Evolutionary conservation across 1,139 yeast species (phyloP).

Genomic region (Candida pseudoviswanathii): DNA sequence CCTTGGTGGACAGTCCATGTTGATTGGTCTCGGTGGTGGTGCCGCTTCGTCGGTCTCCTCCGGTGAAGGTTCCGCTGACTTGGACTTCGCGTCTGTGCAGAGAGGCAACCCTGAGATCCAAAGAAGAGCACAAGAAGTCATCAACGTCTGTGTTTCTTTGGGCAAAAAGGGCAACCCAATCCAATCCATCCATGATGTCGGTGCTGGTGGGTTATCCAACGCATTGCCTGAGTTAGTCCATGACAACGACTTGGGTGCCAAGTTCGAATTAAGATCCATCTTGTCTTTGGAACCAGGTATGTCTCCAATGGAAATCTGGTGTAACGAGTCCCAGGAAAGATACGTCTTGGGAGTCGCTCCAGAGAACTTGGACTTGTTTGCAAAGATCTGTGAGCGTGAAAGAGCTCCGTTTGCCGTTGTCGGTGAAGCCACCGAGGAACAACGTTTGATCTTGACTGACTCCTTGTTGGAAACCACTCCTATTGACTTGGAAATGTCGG

Average conservation of each 20-base stretch:
- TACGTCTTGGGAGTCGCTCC: slow-evolving; percentile 92
- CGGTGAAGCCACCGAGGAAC: slow-evolving; percentile 89
- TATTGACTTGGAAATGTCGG: slow-evolving; percentile 94
- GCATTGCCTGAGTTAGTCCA: slow-evolving; percentile 98
- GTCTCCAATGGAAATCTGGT: slow-evolving; percentile 99
- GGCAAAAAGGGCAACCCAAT: slow-evolving; percentile 78
- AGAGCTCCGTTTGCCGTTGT: slow-evolving; percentile 96
- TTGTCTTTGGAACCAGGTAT: slow-evolving; percentile 94
- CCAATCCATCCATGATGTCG: slow-evolving; percentile 97
- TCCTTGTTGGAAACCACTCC: slow-evolving; percentile 76
- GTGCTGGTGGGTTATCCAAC: slow-evolving; percentile 98
- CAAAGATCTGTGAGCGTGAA: slow-evolving; percentile 86
- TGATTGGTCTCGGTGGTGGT: slow-evolving; percentile 99
- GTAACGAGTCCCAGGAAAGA: slow-evolving; percentile 99
- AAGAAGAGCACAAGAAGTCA: slow-evolving; percentile 98
- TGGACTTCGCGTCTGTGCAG: slow-evolving; percentile 98
- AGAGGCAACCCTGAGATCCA: slow-evolving; percentile 99
- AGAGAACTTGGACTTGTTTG: slow-evolving; percentile 70
- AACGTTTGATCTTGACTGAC: slow-evolving; percentile 81
- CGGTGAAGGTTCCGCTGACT: slow-evolving; percentile 94
- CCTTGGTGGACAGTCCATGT: slow-evolving; percentile 98
- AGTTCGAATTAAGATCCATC: slow-evolving; percentile 86
- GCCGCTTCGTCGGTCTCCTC: slow-evolving; percentile 96
- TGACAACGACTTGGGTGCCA: slow-evolving; percentile 94
- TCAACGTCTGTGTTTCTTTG: slow-evolving; percentile 87